phyloP scores from a whole-genome alignment of 169 alveolate species.

The Plasmodium knowlesi region DNA sequence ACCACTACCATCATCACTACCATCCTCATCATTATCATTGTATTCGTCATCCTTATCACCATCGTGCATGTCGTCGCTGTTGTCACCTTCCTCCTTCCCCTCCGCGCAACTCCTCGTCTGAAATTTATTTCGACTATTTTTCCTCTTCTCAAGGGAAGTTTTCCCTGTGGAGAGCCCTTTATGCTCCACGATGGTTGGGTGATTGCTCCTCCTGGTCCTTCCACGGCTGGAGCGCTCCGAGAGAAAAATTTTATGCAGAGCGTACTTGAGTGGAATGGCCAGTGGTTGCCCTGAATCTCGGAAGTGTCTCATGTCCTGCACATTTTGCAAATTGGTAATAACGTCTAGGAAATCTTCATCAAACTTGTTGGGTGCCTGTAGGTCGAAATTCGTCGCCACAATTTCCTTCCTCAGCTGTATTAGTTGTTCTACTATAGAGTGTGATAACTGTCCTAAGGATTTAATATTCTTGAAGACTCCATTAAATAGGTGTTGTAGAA shows the following conservation, averaged over 20 bases:
- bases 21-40: neutral
- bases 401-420: conserved; percentile 70
- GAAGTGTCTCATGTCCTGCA: conserved; percentile 4
- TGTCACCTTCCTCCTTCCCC: neutral
- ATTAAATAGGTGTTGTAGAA: conserved; percentile 43
- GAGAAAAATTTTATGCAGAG: conserved; percentile 34
- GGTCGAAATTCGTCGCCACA: conserved; percentile 26
- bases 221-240: neutral
- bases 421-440: conserved; percentile 40
- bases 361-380: conserved; percentile 38
- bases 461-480: conserved; percentile 51
- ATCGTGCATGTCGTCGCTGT: no score
- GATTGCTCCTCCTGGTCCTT: neutral
- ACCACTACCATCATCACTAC: neutral
- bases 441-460: conserved; percentile 38
- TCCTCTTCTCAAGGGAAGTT: neutral
- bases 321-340: conserved; percentile 23
- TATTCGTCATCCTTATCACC: neutral
- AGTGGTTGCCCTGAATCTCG: conserved; percentile 2
- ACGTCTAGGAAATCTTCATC: conserved; percentile 20
- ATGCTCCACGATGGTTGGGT: neutral
- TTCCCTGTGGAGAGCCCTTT: neutral
- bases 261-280: conserved; percentile 59
- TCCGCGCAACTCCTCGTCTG: neutral
- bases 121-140: neutral